Base-by-base conservation (phyloP, 2,329 filamentous ascomycete genomes). In the Fulvia fulva region DNA sequence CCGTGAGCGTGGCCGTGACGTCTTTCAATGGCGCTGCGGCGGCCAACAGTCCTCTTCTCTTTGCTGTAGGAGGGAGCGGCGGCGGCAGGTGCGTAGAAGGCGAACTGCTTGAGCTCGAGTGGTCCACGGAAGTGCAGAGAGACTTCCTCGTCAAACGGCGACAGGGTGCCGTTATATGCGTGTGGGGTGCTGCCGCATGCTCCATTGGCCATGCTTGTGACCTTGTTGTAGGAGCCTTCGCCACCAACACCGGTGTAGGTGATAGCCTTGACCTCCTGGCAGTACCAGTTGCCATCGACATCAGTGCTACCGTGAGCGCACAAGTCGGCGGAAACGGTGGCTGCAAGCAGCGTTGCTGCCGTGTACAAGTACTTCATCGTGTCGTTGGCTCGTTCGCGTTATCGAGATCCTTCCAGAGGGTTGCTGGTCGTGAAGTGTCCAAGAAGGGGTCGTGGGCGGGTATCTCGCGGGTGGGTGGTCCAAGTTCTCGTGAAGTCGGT, bases 111-210 rank as follows among this genome's bases (percentile, higher is more conserved):
- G 30, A 92, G 70, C 41, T 81, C 75, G 65, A 89, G 72, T 1
- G 89, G 88, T 2, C 89, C 89, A 65, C 88, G 86, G 68, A 91
- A 80, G 71, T 90, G 86, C 61, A 90, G 73, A 1, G 87, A 89
- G 28, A 91, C 78, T 76, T 88, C 87, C 70, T 88, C 85, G 61
- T 88, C 80, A 32, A 90, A 78, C 6, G 89, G 88, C 26, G 86
- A 82, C 53, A 90, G 75, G 43, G 81, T 77, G 14, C 88, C 87
- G 11, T 74, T 77, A 68, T 85, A 91, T 0, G 71, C 57, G 59
- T 81, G 75, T 16, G 79, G 74, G 37, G 77, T 71, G 62, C 78
- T 83, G 6, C 74, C 66, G 72, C 89, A 91, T 21, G 76, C 68
- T 7, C 80, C 80, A 43, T 82, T 82, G 51, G 74, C 77, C 83